A percentile compares a stretch with the other conserved stretches of the same genome.
Conservation (phyloP, 768 basidiomycete genomes). For the Termitomyces sp. region DNA sequence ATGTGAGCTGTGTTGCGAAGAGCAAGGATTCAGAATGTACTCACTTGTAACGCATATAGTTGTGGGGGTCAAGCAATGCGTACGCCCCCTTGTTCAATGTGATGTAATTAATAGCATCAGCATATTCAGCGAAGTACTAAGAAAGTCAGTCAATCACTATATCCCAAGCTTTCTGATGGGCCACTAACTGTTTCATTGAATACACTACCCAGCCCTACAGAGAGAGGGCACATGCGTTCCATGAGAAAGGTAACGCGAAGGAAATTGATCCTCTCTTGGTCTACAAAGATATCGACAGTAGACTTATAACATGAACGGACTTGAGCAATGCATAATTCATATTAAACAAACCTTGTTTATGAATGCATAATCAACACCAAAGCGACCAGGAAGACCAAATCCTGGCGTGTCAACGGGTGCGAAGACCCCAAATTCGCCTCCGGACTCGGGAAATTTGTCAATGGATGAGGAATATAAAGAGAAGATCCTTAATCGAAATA, state of each 20-base stretch:
- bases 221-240: constrained; percentile 37
- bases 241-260: constrained; percentile 45
- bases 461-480: not conserved
- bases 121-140: constrained; percentile 38
- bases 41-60: constrained; percentile 45
- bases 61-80: constrained; percentile 39
- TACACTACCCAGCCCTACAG: constrained; percentile 30
- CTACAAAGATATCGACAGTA: constrained; percentile 25
- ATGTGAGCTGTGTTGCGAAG: not conserved
- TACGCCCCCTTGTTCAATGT: constrained; percentile 35
- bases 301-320: not conserved
- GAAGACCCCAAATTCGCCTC: constrained; percentile 41
- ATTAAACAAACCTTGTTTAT: constrained; percentile 35
- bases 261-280: constrained; percentile 42
- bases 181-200: constrained; percentile 39
- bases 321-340: not conserved
- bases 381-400: constrained; percentile 36
- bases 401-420: constrained; percentile 25
- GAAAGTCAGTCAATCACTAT: not conserved
- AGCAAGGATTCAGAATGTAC: not conserved
- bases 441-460: constrained; percentile 24
- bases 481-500: constrained; percentile 2
- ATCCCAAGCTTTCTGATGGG: not conserved
- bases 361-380: constrained; percentile 38
- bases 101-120: constrained; percentile 37